phyloP scores from a whole-genome alignment of 208 protist genomes.

The Naegleria lovaniensis region DNA sequence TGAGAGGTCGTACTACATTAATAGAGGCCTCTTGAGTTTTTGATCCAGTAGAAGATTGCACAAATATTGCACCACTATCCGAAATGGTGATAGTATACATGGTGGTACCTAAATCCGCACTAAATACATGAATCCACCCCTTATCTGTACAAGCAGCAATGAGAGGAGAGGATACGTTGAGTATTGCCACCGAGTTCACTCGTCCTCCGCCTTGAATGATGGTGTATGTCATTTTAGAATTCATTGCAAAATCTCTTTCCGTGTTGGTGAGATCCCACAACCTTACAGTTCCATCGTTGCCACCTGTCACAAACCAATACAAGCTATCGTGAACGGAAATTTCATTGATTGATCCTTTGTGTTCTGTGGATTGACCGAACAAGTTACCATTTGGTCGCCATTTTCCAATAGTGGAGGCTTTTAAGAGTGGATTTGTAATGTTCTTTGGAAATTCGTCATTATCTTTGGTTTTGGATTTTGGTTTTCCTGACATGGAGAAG shows the following conservation, averaged over 20 bases:
- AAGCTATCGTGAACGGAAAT: neutral
- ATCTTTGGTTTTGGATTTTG: neutral
- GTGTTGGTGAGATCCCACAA: neutral
- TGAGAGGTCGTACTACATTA: slow-evolving; percentile 10
- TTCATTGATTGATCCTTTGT: slow-evolving; percentile 23
- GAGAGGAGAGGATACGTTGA: neutral
- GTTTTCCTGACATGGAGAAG: neutral
- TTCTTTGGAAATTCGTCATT: neutral
- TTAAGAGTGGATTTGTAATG: neutral
- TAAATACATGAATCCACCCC: neutral
- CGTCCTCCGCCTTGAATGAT: neutral
- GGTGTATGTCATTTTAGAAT: neutral
- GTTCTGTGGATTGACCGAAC: neutral
- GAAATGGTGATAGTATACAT: neutral
- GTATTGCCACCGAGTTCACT: neutral
- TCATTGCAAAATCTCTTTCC: slow-evolving; percentile 3
- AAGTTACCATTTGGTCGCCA: neutral
- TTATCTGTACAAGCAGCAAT: neutral
- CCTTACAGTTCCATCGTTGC: slow-evolving; percentile 4
- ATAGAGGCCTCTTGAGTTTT: neutral
- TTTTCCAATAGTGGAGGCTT: neutral
- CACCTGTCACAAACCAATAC: slow-evolving; percentile 12
- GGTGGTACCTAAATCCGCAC: neutral
- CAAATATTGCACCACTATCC: neutral
- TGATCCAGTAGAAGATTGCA: neutral